Conservation (phyloP, 805 yeast genomes). For the Tetrapisispora namnaoensis region DNA sequence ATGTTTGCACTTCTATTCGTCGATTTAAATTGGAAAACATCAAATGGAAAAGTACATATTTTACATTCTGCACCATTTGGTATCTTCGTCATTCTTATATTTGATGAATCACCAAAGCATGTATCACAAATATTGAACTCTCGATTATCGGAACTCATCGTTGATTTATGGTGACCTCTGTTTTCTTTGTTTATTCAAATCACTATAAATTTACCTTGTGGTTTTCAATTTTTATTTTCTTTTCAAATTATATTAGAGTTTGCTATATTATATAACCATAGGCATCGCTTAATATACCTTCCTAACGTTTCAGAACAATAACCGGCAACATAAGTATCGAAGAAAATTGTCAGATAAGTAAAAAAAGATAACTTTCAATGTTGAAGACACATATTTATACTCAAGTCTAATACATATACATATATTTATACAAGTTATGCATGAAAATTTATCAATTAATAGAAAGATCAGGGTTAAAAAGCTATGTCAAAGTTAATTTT, state of each 20-base stretch:
- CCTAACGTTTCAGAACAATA: too few relatives aligned
- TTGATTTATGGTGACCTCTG: background rate
- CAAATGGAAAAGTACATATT: conserved; percentile 76
- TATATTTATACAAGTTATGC: too few relatives aligned
- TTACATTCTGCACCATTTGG: conserved; percentile 72
- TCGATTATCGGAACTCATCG: background rate
- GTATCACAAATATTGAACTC: conserved; percentile 43
- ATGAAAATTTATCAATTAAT: background rate
- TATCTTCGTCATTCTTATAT: conserved; percentile 56
- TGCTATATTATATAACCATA: too few relatives aligned
- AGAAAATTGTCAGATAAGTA: too few relatives aligned
- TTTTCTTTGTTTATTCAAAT: background rate
- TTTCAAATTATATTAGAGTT: too few relatives aligned
- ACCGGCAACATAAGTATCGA: too few relatives aligned
- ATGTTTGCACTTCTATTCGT: conserved; percentile 32
- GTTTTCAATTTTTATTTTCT: too few relatives aligned
- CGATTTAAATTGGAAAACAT: conserved; percentile 51
- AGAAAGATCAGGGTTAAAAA: conserved; percentile 54
- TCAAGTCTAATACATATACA: too few relatives aligned
- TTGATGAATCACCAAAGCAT: conserved; percentile 48
- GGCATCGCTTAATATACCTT: too few relatives aligned
- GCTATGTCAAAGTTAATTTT: conserved; percentile 45
- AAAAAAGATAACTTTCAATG: too few relatives aligned
- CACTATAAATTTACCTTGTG: too few relatives aligned
- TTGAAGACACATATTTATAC: too few relatives aligned